These are phyloP conservation scores for Diaporthe batatas DNA, from an alignment of 2,329 filamentous ascomycete genomes.

Conservation along the genomic window DNA sequence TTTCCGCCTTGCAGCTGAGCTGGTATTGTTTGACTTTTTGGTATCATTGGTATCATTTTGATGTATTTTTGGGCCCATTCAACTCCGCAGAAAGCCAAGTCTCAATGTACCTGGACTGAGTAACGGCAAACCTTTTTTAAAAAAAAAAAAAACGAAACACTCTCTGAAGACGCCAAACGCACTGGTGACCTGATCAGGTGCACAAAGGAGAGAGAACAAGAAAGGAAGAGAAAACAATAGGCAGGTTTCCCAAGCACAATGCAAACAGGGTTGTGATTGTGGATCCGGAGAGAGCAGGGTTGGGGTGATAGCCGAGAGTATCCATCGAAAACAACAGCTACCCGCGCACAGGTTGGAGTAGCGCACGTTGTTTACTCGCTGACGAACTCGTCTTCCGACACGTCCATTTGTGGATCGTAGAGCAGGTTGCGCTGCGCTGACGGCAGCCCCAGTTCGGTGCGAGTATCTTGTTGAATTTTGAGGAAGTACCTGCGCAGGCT, in stretches of 20 bases:
- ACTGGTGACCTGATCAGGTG: conserved; percentile 17
- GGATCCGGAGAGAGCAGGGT: background rate
- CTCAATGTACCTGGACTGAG: conserved; percentile 3
- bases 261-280: background rate
- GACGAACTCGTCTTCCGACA: conserved; percentile 49
- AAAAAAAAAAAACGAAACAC: background rate
- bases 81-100: conserved; percentile 21
- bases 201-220: conserved; percentile 18
- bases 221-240: background rate
- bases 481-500: conserved; percentile 87
- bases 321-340: background rate
- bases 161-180: conserved; percentile 35
- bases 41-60: conserved; percentile 43
- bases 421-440: conserved; percentile 41
- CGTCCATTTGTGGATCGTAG: conserved; percentile 41
- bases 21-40: conserved; percentile 32
- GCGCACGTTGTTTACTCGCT: conserved; percentile 47
- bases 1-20: conserved; percentile 15
- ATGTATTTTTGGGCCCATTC: conserved; percentile 34
- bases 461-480: conserved; percentile 84
- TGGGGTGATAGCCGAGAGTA: background rate
- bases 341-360: background rate
- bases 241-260: background rate
- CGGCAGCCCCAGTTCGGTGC: conserved; percentile 63
- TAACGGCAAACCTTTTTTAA: background rate